A percentile compares a stretch with the other conserved stretches of the same genome.
These are phyloP conservation scores for Cucumis hystrix DNA, from an alignment of 306 rosid genomes.

Conservation along the genomic window DNA sequence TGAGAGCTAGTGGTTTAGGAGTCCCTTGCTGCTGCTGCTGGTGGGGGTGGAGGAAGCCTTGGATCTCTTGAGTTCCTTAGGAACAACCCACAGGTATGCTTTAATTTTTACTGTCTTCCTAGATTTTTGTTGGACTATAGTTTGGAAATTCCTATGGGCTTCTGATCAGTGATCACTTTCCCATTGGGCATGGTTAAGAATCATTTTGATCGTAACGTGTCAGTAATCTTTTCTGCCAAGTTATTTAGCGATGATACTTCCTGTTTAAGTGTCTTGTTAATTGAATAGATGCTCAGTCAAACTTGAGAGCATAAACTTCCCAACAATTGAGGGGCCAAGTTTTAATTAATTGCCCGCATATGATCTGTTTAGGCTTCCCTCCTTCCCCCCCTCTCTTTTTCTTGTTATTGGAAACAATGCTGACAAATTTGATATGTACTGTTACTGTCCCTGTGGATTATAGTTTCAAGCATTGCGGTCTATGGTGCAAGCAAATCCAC, in stretches of 20 bases:
- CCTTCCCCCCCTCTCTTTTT: not conserved
- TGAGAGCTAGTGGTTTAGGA: slow-evolving; percentile 39
- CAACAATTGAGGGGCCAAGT: not conserved
- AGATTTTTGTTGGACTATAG: not conserved
- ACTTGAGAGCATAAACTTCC: not conserved
- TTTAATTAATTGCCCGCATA: not conserved
- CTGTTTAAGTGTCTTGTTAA: not conserved
- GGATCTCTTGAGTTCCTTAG: slow-evolving; percentile 94
- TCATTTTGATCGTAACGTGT: not conserved
- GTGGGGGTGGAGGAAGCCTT: slow-evolving; percentile 12
- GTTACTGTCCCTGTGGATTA: not conserved
- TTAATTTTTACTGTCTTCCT: not conserved
- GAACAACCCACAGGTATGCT: slow-evolving; percentile 67
- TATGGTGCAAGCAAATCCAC: slow-evolving; percentile 5
- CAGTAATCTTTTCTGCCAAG: not conserved
- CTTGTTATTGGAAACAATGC: not conserved
- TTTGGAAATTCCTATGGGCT: not conserved
- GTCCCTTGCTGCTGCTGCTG: slow-evolving; percentile 45
- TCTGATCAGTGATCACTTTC: not conserved
- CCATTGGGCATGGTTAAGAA: not conserved
- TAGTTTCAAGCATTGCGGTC: slow-evolving; percentile 7
- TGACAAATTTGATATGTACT: not conserved
- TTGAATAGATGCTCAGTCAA: not conserved
- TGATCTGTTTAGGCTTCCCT: not conserved
- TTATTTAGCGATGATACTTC: not conserved